Percentiles rank a stretch among this genome's conserved stretches.
Evolutionary conservation across 768 basidiomycete species (phyloP).

Genomic region (Collybia nuda): DNA sequence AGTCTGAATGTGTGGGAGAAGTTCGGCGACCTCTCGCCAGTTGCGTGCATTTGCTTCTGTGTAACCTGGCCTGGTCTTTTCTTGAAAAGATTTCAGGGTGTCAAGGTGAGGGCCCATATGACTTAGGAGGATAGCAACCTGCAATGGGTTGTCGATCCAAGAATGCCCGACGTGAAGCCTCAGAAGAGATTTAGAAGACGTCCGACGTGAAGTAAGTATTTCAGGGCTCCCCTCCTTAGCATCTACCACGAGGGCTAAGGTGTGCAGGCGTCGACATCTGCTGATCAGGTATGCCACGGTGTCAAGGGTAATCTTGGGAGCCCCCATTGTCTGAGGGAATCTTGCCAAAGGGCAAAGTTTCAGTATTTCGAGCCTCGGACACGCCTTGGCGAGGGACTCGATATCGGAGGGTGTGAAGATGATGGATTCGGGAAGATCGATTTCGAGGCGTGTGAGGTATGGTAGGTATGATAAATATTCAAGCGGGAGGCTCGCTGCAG

Average conservation of each 20-base stretch:
- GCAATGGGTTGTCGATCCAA: constrained; percentile 67
- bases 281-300: constrained; percentile 58
- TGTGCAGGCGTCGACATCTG: constrained; percentile 61
- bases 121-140: constrained; percentile 69
- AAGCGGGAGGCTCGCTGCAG: constrained; percentile 60
- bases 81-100: constrained; percentile 73
- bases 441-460: constrained; percentile 59
- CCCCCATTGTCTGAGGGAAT: constrained; percentile 51
- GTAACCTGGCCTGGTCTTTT: constrained; percentile 71
- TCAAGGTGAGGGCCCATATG: constrained; percentile 76
- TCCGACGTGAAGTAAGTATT: constrained; percentile 41
- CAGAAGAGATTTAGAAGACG: constrained; percentile 64
- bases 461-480: constrained; percentile 56
- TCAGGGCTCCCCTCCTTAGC: constrained; percentile 47
- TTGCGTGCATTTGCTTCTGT: constrained; percentile 63
- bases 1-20: constrained; percentile 70
- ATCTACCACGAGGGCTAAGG: constrained; percentile 64
- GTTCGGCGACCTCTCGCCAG: constrained; percentile 71
- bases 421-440: constrained; percentile 78
- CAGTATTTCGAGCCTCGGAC: constrained; percentile 69
- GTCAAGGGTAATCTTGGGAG: constrained; percentile 61
- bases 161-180: constrained; percentile 79
- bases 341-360: constrained; percentile 68
- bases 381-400: constrained; percentile 53
- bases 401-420: constrained; percentile 65